Base-by-base conservation (phyloP, 345 rosid species). In the Syzygium jambos region DNA sequence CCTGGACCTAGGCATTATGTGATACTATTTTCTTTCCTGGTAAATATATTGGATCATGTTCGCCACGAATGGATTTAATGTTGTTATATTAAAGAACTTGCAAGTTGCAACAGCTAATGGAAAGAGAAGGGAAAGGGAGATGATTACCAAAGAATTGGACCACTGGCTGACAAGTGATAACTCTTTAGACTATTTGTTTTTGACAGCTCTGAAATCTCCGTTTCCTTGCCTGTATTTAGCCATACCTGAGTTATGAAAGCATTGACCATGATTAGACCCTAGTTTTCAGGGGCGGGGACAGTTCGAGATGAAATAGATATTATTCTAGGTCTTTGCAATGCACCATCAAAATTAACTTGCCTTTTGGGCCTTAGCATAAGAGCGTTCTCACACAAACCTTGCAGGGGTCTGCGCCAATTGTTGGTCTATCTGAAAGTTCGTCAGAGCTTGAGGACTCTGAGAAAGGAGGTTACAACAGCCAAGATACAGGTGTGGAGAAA, bases 371-470 rank as follows among this genome's bases (percentile, higher is more conserved):
- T 73, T 17, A 9, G 82, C 41, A 83, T 83, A 29, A 51, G 43
- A 54, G 34, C 85, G 52, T 51, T 29, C 25, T 30, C 46, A 51
- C 25, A 4, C 41, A 21, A 51, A 49, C 23, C 57, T 88, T 88
- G 85, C 95, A 98, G 99, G 95, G 90, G 88, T 93, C 98, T 88
- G 98, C 96, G 85, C 97, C 99, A 84, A 92, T 98, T 78, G 88
- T 95, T 54, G 88, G 93, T 93, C 95, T 98, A 87, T 94, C 99
- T 90, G 99, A 96, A 91, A 92, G 98, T 86, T 96, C 99, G 65
- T 96, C 98, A 7, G 98, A 95, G 87, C 87, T 91, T 57, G 98
- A 94, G 85, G 96, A 94, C 88, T 93, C 97, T 52, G 98, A 95
- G 89, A 87, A 92, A 78, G 98, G 94, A 82, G 89, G 84, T 83